These are phyloP conservation scores for Smallanthus sonchifolius DNA, from an alignment of 129 eudicot genomes.

Conservation along the genomic window DNA sequence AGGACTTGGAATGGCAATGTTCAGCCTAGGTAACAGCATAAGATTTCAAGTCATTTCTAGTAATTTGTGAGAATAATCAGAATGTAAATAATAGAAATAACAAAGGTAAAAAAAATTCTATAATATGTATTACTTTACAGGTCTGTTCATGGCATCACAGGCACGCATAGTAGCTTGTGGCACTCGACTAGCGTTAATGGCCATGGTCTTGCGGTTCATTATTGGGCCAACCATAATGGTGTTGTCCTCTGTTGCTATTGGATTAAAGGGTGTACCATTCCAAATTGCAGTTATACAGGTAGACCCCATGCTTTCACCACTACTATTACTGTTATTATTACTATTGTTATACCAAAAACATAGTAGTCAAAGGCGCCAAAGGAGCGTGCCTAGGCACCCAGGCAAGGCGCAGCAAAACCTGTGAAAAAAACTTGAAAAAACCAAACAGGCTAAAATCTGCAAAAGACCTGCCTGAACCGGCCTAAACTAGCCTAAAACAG, in stretches of 20 bases:
- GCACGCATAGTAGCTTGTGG: constrained; percentile 58
- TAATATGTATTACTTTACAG: constrained; percentile 27
- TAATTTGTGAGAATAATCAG: no score
- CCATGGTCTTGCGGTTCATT: constrained; percentile 62
- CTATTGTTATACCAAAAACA: not conserved
- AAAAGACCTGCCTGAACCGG: no score
- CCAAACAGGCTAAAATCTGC: no score
- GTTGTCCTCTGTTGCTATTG: constrained; percentile 48
- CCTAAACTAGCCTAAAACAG: no score
- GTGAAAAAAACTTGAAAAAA: no score
- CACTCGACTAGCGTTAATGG: constrained; percentile 40
- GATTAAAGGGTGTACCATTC: constrained; percentile 52
- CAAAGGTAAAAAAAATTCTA: not conserved
- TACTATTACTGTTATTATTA: not conserved
- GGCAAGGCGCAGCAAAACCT: no score
- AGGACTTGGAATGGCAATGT: constrained; percentile 98
- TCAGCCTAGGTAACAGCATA: constrained; percentile 61
- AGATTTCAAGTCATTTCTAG: not conserved
- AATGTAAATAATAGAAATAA: not conserved
- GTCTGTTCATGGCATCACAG: constrained; percentile 88
- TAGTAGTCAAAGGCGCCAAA: no score
- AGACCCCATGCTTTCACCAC: not conserved
- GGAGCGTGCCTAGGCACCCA: no score
- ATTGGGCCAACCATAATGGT: constrained; percentile 70
- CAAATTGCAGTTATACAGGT: constrained; percentile 74